Evolutionary conservation across 2,329 filamentous ascomycete genomes (phyloP), one percentile per base, ranked within the genome.

Genomic region (Ascochyta koolunga): DNA sequence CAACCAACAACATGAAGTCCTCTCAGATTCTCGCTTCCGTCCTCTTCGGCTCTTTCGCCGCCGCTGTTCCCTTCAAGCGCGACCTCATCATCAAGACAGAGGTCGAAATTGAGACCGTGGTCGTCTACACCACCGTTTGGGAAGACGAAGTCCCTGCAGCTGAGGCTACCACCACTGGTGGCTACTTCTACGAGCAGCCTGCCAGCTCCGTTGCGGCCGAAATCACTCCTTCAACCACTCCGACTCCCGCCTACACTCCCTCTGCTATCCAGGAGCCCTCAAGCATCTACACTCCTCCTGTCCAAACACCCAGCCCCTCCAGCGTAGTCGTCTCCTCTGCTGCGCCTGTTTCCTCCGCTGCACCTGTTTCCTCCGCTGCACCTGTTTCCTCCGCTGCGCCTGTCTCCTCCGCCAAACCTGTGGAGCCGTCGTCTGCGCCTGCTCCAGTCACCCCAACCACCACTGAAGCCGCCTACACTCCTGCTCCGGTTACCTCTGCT

Each of bases 101-200:
- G 58, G 27, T 68, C 19, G 64, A 71, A 40, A 50, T 66, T 29
- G 71, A 74, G 65, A 74, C 71, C 25, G 65, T 72, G 35, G 50
- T 71, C 31, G 54, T 70, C 62, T 73, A 67, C 62, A 72, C 70
- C 63, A 75, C 73, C 29, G 62, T 73, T 59, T 74, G 61, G 56
- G 69, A 67, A 25, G 65, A 65, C 56, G 58, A 67, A 21, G 40
- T 58, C 7, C 48, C 59, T 3, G 39, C 54, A 13, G 33, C 64
- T 24, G 48, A 58, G 56, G 48, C 61, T 19, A 60, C 66, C 45
- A 65, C 65, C 32, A 50, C 51, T 11, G 39, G 38, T 27, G 51
- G 51, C 44, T 54, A 54, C 41, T 62, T 65, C 55, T 67, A 63
- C 55, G 62, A 66, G 64, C 47, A 68, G 52, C 58, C 61, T 24